Percentiles rank a stretch among this genome's conserved stretches.
These are phyloP conservation scores for Citropsis articulata DNA, from an alignment of 345 rosid genomes.

Conservation along the genomic window DNA sequence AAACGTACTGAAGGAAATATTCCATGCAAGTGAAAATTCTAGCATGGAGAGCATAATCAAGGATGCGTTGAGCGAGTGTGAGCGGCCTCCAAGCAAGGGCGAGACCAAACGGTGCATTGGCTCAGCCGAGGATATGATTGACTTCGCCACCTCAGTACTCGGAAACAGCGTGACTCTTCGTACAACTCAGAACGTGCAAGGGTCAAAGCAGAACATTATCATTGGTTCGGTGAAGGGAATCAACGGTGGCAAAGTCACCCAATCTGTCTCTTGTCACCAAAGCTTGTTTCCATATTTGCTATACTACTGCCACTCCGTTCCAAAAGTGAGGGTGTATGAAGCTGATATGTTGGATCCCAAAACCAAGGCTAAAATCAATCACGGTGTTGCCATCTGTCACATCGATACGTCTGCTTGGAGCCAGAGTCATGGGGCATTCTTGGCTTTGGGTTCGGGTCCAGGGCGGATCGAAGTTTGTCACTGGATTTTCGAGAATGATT, in stretches of 20 bases:
- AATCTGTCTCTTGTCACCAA: slow-evolving; percentile 86
- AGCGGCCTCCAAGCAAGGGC: slow-evolving; percentile 57
- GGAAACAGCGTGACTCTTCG: slow-evolving; percentile 54
- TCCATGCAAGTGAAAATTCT: slow-evolving; percentile 62
- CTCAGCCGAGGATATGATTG: slow-evolving; percentile 86
- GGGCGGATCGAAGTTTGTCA: slow-evolving; percentile 81
- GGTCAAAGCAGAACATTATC: slow-evolving; percentile 49
- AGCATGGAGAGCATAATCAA: slow-evolving; percentile 48
- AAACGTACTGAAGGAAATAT: slow-evolving; percentile 29
- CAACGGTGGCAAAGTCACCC: slow-evolving; percentile 66
- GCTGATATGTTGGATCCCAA: slow-evolving; percentile 60
- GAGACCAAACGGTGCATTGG: slow-evolving; percentile 87
- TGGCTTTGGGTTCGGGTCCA: slow-evolving; percentile 68
- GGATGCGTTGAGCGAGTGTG: slow-evolving; percentile 60
- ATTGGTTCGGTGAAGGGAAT: slow-evolving; percentile 56
- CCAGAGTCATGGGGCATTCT: slow-evolving; percentile 68
- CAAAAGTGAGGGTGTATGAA: slow-evolving; percentile 78
- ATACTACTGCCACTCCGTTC: slow-evolving; percentile 91
- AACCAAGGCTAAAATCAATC: slow-evolving; percentile 50
- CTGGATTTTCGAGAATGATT: slow-evolving; percentile 87
- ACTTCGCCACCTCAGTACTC: slow-evolving; percentile 63
- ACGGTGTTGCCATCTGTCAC: slow-evolving; percentile 84
- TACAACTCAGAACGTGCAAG: slow-evolving; percentile 53
- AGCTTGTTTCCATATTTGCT: slow-evolving; percentile 76
- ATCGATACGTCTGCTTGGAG: slow-evolving; percentile 83